Percentiles rank a stretch among this genome's conserved stretches.
Conservation (phyloP, 2,329 filamentous ascomycete species). For the Colletotrichum theobromicola region DNA sequence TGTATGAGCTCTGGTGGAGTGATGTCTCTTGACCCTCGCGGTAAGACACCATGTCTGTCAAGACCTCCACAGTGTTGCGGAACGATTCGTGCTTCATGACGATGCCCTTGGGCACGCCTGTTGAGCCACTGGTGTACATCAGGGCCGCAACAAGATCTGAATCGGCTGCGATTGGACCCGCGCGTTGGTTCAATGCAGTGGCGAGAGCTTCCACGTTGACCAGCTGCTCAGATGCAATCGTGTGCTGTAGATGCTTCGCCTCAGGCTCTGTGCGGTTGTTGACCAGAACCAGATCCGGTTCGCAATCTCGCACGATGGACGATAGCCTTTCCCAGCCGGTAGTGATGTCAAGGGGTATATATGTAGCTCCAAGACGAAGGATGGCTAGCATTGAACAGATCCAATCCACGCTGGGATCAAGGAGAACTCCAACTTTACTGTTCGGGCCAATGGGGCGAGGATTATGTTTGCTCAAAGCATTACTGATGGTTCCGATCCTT, state of each 20-base stretch:
- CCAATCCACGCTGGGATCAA: conserved; percentile 38
- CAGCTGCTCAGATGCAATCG: not conserved
- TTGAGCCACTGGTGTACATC: conserved; percentile 37
- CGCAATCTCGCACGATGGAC: conserved; percentile 31
- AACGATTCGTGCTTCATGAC: conserved; percentile 34
- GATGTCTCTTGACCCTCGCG: conserved; percentile 28
- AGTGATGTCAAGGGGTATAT: conserved; percentile 45
- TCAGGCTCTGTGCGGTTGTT: conserved; percentile 9
- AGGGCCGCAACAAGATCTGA: conserved; percentile 21
- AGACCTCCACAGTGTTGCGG: conserved; percentile 26
- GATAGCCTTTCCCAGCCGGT: conserved; percentile 33
- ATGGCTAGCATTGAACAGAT: conserved; percentile 46
- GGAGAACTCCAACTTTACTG: conserved; percentile 41
- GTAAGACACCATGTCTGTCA: not conserved
- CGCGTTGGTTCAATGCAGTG: not conserved
- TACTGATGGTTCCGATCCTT: not conserved
- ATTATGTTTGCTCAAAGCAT: not conserved
- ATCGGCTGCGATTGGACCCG: not conserved
- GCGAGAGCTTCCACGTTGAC: not conserved
- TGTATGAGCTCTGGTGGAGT: conserved; percentile 43
- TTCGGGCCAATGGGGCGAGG: conserved; percentile 16
- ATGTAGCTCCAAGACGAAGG: conserved; percentile 38
- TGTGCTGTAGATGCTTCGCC: not conserved
- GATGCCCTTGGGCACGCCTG: conserved; percentile 47
- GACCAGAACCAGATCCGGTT: conserved; percentile 28